A percentile compares a stretch with the other conserved stretches of the same genome.
Evolutionary conservation across 495 filamentous ascomycete genomes (phyloP).

Genomic region (Aspergillus egyptiacus): DNA sequence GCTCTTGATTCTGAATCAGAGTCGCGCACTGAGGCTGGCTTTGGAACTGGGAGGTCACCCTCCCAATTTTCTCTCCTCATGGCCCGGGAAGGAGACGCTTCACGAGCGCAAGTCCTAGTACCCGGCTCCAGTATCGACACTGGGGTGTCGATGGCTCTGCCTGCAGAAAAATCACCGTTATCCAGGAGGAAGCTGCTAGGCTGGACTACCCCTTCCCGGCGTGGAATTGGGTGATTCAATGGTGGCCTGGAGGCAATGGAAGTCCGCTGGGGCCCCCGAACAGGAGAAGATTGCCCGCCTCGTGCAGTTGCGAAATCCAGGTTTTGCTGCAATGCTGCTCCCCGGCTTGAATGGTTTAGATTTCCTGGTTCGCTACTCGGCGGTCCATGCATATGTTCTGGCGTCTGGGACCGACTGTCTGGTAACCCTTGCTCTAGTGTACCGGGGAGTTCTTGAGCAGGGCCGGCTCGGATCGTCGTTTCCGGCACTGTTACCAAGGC

Average conservation of each 20-base stretch:
- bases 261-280: not conserved
- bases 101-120: not conserved
- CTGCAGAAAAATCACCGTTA: not conserved
- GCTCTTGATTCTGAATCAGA: not conserved
- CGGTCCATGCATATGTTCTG: conserved; percentile 18
- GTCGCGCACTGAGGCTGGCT: not conserved
- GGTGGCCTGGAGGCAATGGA: not conserved
- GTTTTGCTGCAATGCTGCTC: not conserved
- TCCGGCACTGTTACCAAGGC: not conserved
- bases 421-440: conserved; percentile 26
- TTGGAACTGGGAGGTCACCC: not conserved
- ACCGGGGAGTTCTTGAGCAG: conserved; percentile 24
- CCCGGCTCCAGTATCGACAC: not conserved
- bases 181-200: not conserved
- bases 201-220: not conserved
- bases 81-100: not conserved
- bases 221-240: not conserved
- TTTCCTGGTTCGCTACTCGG: not conserved
- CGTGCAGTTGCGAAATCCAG: not conserved
- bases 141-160: not conserved
- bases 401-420: conserved; percentile 23
- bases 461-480: not conserved
- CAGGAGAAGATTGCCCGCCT: not conserved
- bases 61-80: not conserved
- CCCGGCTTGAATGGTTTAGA: not conserved